Evolutionary conservation across 2,329 filamentous ascomycete species (phyloP).

Genomic region (Neurospora crassa): DNA sequence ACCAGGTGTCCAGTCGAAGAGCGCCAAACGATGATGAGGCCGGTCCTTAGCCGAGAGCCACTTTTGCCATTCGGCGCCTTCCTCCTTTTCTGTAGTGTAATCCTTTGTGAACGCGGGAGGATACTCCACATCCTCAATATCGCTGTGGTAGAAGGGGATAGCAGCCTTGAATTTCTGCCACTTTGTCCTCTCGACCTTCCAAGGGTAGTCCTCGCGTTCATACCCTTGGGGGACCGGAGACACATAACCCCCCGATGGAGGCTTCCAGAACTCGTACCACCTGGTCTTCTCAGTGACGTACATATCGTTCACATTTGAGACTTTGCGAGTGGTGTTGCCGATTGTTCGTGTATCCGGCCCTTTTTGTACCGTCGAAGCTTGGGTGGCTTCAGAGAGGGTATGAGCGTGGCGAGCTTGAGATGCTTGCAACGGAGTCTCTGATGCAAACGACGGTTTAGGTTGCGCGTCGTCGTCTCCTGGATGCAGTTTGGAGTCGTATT

Average conservation of each 20-base stretch:
- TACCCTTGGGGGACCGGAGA: conserved; percentile 51
- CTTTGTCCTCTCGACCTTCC: conserved; percentile 36
- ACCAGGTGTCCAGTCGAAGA: conserved; percentile 39
- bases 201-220: conserved; percentile 34
- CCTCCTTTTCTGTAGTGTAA: conserved; percentile 49
- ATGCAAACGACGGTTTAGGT: conserved; percentile 24
- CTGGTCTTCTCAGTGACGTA: conserved; percentile 33
- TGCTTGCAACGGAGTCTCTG: conserved; percentile 20
- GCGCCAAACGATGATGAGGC: conserved; percentile 70
- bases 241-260: conserved; percentile 49
- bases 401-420: conserved; percentile 20
- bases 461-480: conserved; percentile 28
- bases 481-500: conserved; percentile 17
- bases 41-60: conserved; percentile 76
- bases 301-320: conserved; percentile 39
- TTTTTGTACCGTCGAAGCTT: conserved; percentile 26
- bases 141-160: conserved; percentile 39
- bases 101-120: conserved; percentile 52
- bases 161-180: conserved; percentile 40
- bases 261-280: conserved; percentile 59
- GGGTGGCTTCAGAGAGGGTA: conserved; percentile 28
- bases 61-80: conserved; percentile 66
- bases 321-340: conserved; percentile 44
- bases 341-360: conserved; percentile 20
- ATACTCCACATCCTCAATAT: conserved; percentile 45